These are phyloP conservation scores for Epichloe sp. DNA, from an alignment of 2,329 filamentous ascomycete species.

Conservation along the genomic window DNA sequence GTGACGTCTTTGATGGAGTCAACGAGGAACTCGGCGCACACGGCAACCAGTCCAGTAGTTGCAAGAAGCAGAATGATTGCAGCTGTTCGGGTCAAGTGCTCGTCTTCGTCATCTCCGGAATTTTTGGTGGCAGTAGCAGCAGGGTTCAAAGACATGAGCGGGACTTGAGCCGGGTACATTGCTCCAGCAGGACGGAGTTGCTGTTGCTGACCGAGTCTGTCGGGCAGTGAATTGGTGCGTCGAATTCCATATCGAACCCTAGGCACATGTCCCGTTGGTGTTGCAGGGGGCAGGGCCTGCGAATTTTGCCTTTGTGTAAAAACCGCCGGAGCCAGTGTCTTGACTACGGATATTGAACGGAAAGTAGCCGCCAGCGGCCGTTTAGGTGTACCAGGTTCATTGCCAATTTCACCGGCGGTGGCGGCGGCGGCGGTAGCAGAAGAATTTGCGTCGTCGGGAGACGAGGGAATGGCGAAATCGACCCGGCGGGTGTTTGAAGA, in stretches of 20 bases:
- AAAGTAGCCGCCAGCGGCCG: slow-evolving; percentile 40
- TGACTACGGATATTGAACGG: slow-evolving; percentile 45
- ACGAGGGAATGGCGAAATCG: slow-evolving; percentile 36
- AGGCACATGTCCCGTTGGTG: slow-evolving; percentile 34
- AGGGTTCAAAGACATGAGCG: slow-evolving; percentile 23
- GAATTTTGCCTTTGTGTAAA: slow-evolving; percentile 38
- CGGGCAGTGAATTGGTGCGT: slow-evolving; percentile 61
- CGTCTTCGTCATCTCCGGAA: slow-evolving; percentile 22
- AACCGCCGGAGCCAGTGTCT: slow-evolving; percentile 57
- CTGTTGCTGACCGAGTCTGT: slow-evolving; percentile 40
- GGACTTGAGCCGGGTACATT: slow-evolving; percentile 34
- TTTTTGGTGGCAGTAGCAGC: slow-evolving; percentile 15
- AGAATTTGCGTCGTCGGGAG: slow-evolving; percentile 9
- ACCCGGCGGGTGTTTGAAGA: slow-evolving; percentile 34
- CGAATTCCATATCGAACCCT: slow-evolving; percentile 52
- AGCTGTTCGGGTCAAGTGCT: slow-evolving; percentile 39
- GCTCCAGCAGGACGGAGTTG: slow-evolving; percentile 34
- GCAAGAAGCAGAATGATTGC: slow-evolving; percentile 49
- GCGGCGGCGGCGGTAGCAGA: slow-evolving; percentile 12
- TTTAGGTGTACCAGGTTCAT: slow-evolving; percentile 11
- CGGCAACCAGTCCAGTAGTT: slow-evolving; percentile 51
- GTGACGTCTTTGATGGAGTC: slow-evolving; percentile 53
- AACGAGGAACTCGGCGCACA: slow-evolving; percentile 60
- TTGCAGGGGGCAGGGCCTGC: slow-evolving; percentile 11
- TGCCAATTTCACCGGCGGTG: slow-evolving; percentile 13